Conservation (phyloP, 371 early-diverging fungal species). For the Basidiobolus meristosporus region DNA sequence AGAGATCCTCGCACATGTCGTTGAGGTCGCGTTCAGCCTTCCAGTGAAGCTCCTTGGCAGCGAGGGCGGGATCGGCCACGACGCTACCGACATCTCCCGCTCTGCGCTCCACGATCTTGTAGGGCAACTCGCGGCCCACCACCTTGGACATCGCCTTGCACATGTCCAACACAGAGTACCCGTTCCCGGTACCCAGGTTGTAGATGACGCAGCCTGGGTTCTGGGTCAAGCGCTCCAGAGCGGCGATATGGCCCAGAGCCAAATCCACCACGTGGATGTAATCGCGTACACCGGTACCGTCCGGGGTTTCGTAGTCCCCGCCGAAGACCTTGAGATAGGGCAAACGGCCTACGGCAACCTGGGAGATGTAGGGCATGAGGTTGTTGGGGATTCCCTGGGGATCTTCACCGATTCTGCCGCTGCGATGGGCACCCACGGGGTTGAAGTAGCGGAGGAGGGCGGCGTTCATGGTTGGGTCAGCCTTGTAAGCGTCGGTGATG, state of each 20-base stretch:
- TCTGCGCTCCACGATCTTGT: constrained; percentile 35
- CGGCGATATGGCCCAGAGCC: constrained; percentile 68
- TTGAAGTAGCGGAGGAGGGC: constrained; percentile 50
- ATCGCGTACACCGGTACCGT: constrained; percentile 83
- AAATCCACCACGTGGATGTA: constrained; percentile 83
- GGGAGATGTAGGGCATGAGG: constrained; percentile 69
- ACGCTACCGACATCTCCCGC: constrained; percentile 72
- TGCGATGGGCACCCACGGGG: constrained; percentile 74
- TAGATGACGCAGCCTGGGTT: constrained; percentile 37
- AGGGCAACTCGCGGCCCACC: constrained; percentile 41
- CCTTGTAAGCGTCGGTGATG: no score
- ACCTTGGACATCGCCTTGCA: constrained; percentile 53
- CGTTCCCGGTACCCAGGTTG: constrained; percentile 78
- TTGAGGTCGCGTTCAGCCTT: constrained; percentile 36
- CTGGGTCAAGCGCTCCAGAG: constrained; percentile 35
- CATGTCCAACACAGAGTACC: constrained; percentile 78
- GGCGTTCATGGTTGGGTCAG: no score
- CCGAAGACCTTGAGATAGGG: constrained; percentile 62
- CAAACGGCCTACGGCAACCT: constrained; percentile 56
- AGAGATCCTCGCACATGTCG: constrained; percentile 80
- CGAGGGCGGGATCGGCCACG: constrained; percentile 54
- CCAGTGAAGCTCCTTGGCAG: constrained; percentile 57
- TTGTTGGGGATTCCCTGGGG: constrained; percentile 73
- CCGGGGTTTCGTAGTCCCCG: constrained; percentile 61
- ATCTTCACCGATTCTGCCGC: constrained; percentile 76